phyloP scores from a whole-genome alignment of 345 rosid genomes.

The Lumnitzera racemosa region DNA sequence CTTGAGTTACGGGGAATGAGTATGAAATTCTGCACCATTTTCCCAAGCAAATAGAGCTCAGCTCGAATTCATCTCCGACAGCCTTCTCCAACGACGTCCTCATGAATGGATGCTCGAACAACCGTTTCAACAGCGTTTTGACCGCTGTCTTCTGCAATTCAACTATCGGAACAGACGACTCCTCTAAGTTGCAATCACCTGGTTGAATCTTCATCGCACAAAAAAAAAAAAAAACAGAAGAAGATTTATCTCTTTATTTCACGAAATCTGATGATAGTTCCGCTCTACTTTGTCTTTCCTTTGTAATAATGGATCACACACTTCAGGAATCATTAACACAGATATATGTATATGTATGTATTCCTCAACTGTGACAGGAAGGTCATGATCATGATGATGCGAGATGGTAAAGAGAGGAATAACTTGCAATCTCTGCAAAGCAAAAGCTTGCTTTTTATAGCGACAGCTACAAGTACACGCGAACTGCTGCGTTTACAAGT shows the following conservation, averaged over 20 bases:
- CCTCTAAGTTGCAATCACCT: constrained; percentile 34
- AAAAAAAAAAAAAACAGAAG: constrained; percentile 1
- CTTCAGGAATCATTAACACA: too few relatives aligned
- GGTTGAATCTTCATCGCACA: constrained; percentile 78
- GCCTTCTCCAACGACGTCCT: constrained; percentile 20
- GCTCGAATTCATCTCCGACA: constrained; percentile 49
- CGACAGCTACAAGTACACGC: too few relatives aligned
- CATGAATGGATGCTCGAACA: constrained; percentile 76
- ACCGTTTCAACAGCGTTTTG: constrained; percentile 75
- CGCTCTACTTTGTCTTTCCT: too few relatives aligned
- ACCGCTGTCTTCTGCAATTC: constrained; percentile 46
- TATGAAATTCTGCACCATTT: constrained; percentile 74
- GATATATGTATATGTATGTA: neutral
- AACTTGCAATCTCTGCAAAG: constrained; percentile 53
- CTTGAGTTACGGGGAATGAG: neutral
- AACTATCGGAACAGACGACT: constrained; percentile 19
- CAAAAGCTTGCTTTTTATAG: constrained; percentile 13
- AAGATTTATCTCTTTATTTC: constrained; percentile 4
- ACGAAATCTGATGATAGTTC: neutral
- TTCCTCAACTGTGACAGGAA: constrained; percentile 18
- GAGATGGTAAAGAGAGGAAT: constrained; percentile 31
- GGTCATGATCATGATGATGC: constrained; percentile 23
- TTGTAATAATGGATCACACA: too few relatives aligned
- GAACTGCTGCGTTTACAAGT: too few relatives aligned
- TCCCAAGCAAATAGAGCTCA: constrained; percentile 62